These are phyloP conservation scores for Plasmodium knowlesi DNA, from an alignment of 169 alveolate species.

Conservation along the genomic window DNA sequence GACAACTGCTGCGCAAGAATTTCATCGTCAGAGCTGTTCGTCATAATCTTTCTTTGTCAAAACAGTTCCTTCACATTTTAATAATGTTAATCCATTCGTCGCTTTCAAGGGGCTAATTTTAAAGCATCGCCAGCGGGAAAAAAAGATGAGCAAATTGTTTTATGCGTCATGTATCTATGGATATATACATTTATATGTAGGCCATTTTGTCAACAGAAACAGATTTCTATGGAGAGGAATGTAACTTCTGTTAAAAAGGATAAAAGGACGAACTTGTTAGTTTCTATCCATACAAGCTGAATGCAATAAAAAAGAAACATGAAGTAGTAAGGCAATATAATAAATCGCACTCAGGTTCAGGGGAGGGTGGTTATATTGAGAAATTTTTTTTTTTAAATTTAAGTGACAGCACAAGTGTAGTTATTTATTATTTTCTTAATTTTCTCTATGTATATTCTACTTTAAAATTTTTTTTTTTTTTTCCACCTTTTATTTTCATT, in stretches of 20 bases:
- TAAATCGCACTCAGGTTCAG: neutral
- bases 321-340: neutral
- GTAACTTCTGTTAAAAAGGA: neutral
- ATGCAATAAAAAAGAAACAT: neutral
- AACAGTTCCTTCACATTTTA: neutral
- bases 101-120: neutral
- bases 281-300: neutral
- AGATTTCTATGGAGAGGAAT: neutral
- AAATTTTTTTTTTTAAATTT: neutral
- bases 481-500: neutral
- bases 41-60: neutral
- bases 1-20: neutral
- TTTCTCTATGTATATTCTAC: neutral
- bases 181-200: neutral
- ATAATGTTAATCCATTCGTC: neutral
- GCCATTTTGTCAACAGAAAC: neutral
- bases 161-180: neutral
- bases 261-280: neutral
- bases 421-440: neutral
- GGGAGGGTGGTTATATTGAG: neutral
- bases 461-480: neutral
- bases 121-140: neutral
- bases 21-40: neutral
- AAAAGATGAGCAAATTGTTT: neutral
- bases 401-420: conserved; percentile 4